Conservation (phyloP, 495 filamentous ascomycete species). For the Trichocladium antarcticum region DNA sequence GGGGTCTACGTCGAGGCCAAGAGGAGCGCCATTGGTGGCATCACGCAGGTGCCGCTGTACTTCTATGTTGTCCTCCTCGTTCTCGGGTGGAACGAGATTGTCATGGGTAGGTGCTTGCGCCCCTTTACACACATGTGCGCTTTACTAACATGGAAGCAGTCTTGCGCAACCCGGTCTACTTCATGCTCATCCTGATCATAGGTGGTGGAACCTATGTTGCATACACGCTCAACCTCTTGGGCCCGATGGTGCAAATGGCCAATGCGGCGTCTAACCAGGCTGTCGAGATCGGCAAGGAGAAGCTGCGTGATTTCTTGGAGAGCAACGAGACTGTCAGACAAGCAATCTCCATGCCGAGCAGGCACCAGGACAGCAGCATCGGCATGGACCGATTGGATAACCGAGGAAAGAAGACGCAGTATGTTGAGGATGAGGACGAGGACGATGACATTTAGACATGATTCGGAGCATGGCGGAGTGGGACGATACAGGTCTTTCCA, state of each 20-base stretch:
- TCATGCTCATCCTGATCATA: slow-evolving; percentile 70
- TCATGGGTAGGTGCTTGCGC: slow-evolving; percentile 70
- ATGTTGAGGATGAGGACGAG: slow-evolving; percentile 25
- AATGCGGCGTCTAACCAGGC: slow-evolving; percentile 82
- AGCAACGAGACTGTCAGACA: slow-evolving; percentile 66
- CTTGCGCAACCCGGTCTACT: slow-evolving; percentile 83
- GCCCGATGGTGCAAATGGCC: slow-evolving; percentile 87
- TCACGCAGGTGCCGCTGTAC: slow-evolving; percentile 88
- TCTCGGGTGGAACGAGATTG: slow-evolving; percentile 93
- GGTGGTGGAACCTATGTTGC: slow-evolving; percentile 73
- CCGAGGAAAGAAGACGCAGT: slow-evolving; percentile 43
- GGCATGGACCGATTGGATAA: slow-evolving; percentile 50
- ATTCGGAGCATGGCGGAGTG: background rate
- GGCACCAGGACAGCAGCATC: slow-evolving; percentile 35
- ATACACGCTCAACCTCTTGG: slow-evolving; percentile 87
- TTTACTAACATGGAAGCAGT: slow-evolving; percentile 47
- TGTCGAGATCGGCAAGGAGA: slow-evolving; percentile 77
- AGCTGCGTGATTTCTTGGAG: slow-evolving; percentile 76
- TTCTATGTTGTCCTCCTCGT: slow-evolving; percentile 84
- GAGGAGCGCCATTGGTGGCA: slow-evolving; percentile 86
- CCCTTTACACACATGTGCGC: background rate
- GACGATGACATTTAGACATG: slow-evolving; percentile 39
- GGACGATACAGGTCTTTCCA: background rate
- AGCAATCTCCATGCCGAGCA: slow-evolving; percentile 59
- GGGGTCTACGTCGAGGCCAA: slow-evolving; percentile 97